Evolutionary conservation across 495 filamentous ascomycete genomes (phyloP), one percentile per base, ranked within the genome.

Genomic region (Apodospora peruviana): DNA sequence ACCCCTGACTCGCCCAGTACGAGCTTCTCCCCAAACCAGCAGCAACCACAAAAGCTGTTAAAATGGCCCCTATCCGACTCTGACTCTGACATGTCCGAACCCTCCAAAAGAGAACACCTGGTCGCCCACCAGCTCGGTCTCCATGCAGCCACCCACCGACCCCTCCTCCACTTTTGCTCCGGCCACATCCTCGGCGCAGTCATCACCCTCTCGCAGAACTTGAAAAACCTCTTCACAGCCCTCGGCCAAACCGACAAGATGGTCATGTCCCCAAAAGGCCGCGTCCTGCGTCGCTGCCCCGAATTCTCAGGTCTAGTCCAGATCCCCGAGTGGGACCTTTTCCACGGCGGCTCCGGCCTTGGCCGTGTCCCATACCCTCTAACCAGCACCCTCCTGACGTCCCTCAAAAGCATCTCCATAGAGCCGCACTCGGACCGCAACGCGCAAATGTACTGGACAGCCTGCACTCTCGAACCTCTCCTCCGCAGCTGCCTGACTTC

Each of bases 231-330:
- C 18, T 42, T 42, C 40, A 5, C 40, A 18, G 40, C 25, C 40
- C 19, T 42, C 10, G 23, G 23, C 40, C 40, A 42, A 12, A 42
- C 40, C 9, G 20, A 42, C 19, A 20, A 24, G 18, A 42, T 42
- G 40, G 23, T 42, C n/a, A 42, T 42, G 19, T 22, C 19, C n/a
- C 40, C 40, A 5, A 42, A 42, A n/a, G 40, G 40, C 4, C 40
- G 40, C 19, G 40, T 42, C 40, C n/a, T 42, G 40, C 40, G 40
- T n/a, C 40, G 40, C 20, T 42, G 40, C n/a, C 40, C 40, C 17
- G 40, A 42, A 12, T 42, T 42, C n/a, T 8, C 40, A 9, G 40
- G 40, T 4, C 42, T 44, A 2, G 23, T 44, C n/a, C 42, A 29
- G 11, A 44, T 44, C 9, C 42, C 42, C 23, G 25, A 44, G 27